Evolutionary conservation across 2,329 filamentous ascomycete genomes (phyloP).

Genomic region (Sporothrix globosa): DNA sequence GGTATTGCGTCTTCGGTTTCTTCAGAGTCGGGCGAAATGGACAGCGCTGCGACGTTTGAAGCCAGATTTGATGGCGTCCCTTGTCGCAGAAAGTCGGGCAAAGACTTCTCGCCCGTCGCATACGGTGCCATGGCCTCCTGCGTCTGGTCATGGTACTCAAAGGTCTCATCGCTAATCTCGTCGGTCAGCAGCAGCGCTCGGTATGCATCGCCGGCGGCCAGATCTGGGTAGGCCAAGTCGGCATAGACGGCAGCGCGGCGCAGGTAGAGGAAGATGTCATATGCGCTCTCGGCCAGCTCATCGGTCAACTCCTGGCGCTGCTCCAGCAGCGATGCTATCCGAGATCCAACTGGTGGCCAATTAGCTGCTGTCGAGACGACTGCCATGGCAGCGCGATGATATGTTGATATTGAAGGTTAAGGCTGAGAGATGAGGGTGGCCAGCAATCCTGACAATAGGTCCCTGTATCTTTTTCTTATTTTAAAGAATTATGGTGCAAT

Average conservation of each 20-base stretch:
- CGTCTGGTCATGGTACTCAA: conserved; percentile 78
- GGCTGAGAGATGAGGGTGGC: no score
- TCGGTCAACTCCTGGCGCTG: conserved; percentile 62
- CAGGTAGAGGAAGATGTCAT: conserved; percentile 67
- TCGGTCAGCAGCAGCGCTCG: conserved; percentile 85
- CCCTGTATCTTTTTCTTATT: no score
- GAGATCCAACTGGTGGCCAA: neutral
- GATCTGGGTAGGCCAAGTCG: conserved; percentile 80
- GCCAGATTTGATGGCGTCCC: neutral
- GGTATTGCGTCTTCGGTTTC: neutral
- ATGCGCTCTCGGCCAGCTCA: conserved; percentile 55
- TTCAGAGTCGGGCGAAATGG: neutral
- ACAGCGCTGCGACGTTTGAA: neutral
- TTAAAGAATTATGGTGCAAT: no score
- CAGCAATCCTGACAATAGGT: neutral
- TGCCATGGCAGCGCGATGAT: conserved; percentile 5
- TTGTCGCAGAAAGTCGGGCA: conserved; percentile 51
- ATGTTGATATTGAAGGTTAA: neutral
- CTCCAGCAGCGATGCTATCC: conserved; percentile 52
- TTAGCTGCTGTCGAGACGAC: neutral
- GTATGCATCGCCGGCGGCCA: conserved; percentile 88
- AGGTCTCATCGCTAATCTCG: conserved; percentile 74
- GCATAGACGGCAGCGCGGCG: conserved; percentile 72
- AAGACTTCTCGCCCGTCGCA: conserved; percentile 39
- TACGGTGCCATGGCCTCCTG: conserved; percentile 55